Conservation (phyloP, 805 yeast genomes). For the Barnettozyma californica region DNA sequence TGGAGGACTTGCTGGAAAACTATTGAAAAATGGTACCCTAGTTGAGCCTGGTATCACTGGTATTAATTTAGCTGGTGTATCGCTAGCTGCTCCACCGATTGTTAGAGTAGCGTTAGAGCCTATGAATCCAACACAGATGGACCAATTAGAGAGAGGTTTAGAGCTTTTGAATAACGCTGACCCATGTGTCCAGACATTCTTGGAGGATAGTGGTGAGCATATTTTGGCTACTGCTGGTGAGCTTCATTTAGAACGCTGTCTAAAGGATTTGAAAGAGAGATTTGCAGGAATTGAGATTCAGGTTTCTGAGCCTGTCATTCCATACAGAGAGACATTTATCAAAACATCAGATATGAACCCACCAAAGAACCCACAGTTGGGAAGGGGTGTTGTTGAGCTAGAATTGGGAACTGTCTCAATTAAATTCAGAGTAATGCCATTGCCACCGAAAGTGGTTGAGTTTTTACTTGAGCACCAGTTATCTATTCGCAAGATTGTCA, state of each 20-base stretch:
- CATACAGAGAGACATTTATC: constrained; percentile 81
- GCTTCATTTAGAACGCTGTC: constrained; percentile 88
- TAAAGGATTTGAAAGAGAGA: constrained; percentile 83
- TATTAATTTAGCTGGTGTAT: constrained; percentile 73
- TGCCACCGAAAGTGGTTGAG: constrained; percentile 45
- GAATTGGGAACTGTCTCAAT: constrained; percentile 45
- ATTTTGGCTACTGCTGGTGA: constrained; percentile 96
- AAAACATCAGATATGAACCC: constrained; percentile 46
- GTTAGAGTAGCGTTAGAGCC: constrained; percentile 97
- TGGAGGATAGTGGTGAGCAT: constrained; percentile 89
- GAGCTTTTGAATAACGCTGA: constrained; percentile 80
- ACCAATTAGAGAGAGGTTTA: constrained; percentile 70
- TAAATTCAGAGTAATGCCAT: constrained; percentile 42
- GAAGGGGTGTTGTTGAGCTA: constrained; percentile 46
- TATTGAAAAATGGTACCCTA: constrained; percentile 84
- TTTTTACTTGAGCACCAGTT: constrained; percentile 44
- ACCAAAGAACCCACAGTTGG: constrained; percentile 38
- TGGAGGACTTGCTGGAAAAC: constrained; percentile 79
- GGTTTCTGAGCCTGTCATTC: constrained; percentile 88
- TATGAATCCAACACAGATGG: constrained; percentile 74
- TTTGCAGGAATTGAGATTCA: constrained; percentile 89
- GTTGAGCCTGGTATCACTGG: constrained; percentile 54
- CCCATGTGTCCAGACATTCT: constrained; percentile 85
- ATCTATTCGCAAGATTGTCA: constrained; percentile 35
- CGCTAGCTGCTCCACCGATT: constrained; percentile 78